These are phyloP conservation scores for Eucalyptus tenuipes DNA, from an alignment of 345 rosid species.

Conservation along the genomic window DNA sequence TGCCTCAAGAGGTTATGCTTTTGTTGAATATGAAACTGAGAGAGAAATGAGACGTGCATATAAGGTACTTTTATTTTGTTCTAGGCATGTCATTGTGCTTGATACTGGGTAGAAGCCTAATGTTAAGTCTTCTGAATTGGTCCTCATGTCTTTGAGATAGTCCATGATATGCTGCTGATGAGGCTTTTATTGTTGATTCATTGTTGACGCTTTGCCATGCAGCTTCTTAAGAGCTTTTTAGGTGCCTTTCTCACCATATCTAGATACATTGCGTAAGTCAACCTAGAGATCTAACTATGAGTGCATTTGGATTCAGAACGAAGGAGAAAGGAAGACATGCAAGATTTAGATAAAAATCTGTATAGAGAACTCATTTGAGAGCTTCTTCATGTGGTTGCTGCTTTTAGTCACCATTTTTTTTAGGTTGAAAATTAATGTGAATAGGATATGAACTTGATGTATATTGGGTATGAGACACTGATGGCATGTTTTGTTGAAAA, in stretches of 20 bases:
- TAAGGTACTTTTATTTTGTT: conserved; percentile 23
- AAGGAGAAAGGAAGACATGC: background rate
- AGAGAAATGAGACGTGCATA: conserved; percentile 83
- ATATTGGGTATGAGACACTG: background rate
- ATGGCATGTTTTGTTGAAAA: background rate
- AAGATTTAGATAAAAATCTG: background rate
- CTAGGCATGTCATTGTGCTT: background rate
- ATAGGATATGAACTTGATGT: background rate
- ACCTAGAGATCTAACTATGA: background rate
- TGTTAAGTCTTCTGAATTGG: background rate
- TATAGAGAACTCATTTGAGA: background rate
- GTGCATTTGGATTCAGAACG: background rate
- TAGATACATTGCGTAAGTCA: background rate
- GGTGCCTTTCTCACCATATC: background rate
- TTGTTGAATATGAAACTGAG: conserved; percentile 78
- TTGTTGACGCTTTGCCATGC: background rate
- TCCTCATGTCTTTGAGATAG: background rate
- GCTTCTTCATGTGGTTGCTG: background rate
- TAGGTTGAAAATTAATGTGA: background rate
- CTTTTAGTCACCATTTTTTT: background rate
- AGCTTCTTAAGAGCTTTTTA: background rate
- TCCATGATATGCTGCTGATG: background rate
- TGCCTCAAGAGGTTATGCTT: conserved; percentile 81
- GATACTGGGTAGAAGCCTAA: background rate
- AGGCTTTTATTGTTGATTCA: background rate